Evolutionary conservation across 2,329 filamentous ascomycete genomes (phyloP), one percentile per base, ranked within the genome.

Genomic region (Sclerotinia borealis): DNA sequence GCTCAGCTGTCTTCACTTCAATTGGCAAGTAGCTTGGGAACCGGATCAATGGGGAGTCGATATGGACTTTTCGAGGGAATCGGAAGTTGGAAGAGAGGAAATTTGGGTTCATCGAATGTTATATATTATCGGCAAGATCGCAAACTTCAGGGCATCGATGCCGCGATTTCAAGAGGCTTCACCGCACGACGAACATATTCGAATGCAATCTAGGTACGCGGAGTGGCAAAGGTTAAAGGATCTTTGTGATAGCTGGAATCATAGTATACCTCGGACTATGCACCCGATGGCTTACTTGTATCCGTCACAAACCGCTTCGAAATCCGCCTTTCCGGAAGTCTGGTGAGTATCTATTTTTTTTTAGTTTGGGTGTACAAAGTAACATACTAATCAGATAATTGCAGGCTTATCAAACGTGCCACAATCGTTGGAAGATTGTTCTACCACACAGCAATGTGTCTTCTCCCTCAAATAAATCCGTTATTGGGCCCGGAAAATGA

Each of bases 41-140:
- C 93, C 92, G 0, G 91, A 96, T 69, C 85, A 91, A 13, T 97
- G 93, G 93, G 90, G 90, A 1, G 80, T 97, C 22, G 88, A 96
- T 70, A 86, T 95, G 81, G 83, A 89, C 69, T 89, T 95, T 70
- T 77, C 78, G 8, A 78, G 80, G 9, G 79, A 82, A 50, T 80
- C 80, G 6, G 79, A 84, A 63, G 77, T 80, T 8, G 89, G 87
- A 13, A 81, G 85, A 43, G 92, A 96, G 75, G 91, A 96, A 71
- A 73, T 88, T 11, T 97, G 93, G 92, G 90, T 92, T 22, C 89
- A 96, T 72, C 86, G 91, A 34, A 96, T 96, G 67, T 80, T 97
- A 45, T 96, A 93, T 76, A 89, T 96, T 67, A 83, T 96, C 55
- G 92, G 90, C 54, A 96, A 93, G 74, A 85, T 96, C 55, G 86